Conservation (phyloP, 306 rosid genomes). For the Styphnolobium japonicum region DNA sequence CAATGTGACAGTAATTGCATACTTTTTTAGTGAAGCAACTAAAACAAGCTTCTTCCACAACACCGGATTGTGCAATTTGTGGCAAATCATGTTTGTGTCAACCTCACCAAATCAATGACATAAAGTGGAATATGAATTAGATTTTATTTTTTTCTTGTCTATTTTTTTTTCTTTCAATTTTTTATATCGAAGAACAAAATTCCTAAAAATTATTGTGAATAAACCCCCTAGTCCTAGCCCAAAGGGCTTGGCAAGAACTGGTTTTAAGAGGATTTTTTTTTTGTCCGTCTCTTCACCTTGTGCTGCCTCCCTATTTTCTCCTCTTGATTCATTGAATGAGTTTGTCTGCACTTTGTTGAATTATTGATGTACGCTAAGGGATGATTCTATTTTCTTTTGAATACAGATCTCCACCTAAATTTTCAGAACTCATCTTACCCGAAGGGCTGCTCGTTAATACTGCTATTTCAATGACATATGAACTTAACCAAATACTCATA, state of each 20-base stretch:
- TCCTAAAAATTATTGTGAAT: neutral
- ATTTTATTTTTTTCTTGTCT: neutral
- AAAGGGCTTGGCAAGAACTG: neutral
- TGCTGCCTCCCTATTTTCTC: neutral
- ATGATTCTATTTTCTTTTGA: neutral
- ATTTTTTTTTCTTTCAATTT: neutral
- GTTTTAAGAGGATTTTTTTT: neutral
- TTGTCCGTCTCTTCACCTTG: neutral
- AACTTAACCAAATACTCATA: constrained; percentile 25
- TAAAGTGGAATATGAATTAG: neutral
- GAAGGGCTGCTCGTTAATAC: constrained; percentile 31
- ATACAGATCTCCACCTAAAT: constrained; percentile 43
- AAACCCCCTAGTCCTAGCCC: neutral
- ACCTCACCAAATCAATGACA: neutral
- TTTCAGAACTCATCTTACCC: constrained; percentile 35
- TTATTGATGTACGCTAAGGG: neutral
- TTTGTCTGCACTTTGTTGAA: neutral
- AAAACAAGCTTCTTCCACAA: neutral
- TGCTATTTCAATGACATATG: constrained; percentile 36
- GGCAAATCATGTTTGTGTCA: neutral
- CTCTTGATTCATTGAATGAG: neutral
- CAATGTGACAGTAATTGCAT: neutral
- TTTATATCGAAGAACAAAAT: neutral
- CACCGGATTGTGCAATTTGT: neutral
- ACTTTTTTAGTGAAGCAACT: neutral